Conservation (phyloP, 2,329 filamentous ascomycete species). For the Aspergillus sergii region DNA sequence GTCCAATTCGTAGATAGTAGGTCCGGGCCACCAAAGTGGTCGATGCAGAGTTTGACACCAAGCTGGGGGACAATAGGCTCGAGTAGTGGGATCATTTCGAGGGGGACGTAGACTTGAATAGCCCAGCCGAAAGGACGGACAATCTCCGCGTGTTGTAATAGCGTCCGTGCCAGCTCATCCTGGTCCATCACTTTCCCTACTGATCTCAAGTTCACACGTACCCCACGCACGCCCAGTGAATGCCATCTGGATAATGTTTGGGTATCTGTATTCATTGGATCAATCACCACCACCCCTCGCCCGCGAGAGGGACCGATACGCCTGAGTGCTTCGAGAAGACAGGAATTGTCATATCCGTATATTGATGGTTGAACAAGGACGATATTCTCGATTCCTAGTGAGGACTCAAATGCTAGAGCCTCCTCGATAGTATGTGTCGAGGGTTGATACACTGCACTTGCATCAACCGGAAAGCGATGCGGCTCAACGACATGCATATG, state of each 20-base stretch:
- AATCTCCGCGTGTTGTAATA: conserved; percentile 54
- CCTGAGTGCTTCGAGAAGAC: conserved; percentile 57
- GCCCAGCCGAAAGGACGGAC: conserved; percentile 58
- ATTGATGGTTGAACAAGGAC: conserved; percentile 65
- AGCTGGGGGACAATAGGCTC: conserved; percentile 54
- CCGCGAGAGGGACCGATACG: conserved; percentile 53
- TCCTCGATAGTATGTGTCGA: conserved; percentile 53
- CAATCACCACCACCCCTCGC: conserved; percentile 60
- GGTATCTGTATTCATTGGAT: conserved; percentile 46
- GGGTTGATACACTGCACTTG: conserved; percentile 56
- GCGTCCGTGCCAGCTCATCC: conserved; percentile 43
- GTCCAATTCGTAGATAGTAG: conserved; percentile 27
- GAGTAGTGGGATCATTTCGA: conserved; percentile 54
- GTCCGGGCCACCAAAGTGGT: conserved; percentile 60
- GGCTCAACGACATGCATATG: conserved; percentile 67
- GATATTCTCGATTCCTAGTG: conserved; percentile 56
- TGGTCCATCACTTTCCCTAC: conserved; percentile 47
- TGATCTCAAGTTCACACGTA: conserved; percentile 62
- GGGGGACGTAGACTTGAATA: conserved; percentile 60
- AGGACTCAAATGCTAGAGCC: conserved; percentile 54
- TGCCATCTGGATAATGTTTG: conserved; percentile 57
- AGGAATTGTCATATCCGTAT: conserved; percentile 63
- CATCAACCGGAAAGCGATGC: conserved; percentile 51
- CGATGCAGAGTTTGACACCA: conserved; percentile 58
- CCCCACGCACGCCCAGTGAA: conserved; percentile 59